Evolutionary conservation across 768 basidiomycete genomes (phyloP), one percentile per base, ranked within the genome.

Genomic region (Royoungia palumana): DNA sequence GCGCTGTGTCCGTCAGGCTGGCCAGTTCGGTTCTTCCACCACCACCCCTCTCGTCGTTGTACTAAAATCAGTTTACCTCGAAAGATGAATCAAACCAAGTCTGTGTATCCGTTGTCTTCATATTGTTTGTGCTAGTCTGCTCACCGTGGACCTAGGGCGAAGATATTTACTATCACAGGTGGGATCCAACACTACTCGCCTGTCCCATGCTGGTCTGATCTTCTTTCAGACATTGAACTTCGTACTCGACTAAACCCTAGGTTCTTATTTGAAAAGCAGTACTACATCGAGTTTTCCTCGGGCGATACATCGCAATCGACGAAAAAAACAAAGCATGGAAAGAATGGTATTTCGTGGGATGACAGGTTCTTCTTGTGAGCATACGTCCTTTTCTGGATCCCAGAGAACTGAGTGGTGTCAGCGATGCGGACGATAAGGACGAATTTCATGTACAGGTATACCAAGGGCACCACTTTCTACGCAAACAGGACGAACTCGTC

Each of bases 141-240:
- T 30, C 12, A 30, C 12, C 11, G 11, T 39, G 5, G 20, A 12
- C 27, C 6, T 37, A 54, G 51, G 28, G 24, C 35, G 12, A 55
- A 45, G 37, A 10, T 20, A 2, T 41, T 54, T 19, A 48, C 40
- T 10, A 30, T 55, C 39, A 37, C 22, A 20, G 40, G 52, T 49
- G 21, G 17, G 0, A 0, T n/a, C 5, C 3, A 7, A 9, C 25
- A 2, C 2, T 6, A 11, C 2, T 14, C 1, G 30, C 11, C 5
- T 32, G 4, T 12, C 2, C 2, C 12, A 14, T 30, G 6, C 35
- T 0, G 16, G 12, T 5, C 9, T 7, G n/a, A 19, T 1, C 22
- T 16, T 13, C 27, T 20, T 44, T 24, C 20, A 53, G 51, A 50
- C 39, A 45, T 55, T 40, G 24, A 48, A 17, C 51, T 45, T 30